Conservation (phyloP, 257 asterid species). For the Solanum chmielewskii region DNA sequence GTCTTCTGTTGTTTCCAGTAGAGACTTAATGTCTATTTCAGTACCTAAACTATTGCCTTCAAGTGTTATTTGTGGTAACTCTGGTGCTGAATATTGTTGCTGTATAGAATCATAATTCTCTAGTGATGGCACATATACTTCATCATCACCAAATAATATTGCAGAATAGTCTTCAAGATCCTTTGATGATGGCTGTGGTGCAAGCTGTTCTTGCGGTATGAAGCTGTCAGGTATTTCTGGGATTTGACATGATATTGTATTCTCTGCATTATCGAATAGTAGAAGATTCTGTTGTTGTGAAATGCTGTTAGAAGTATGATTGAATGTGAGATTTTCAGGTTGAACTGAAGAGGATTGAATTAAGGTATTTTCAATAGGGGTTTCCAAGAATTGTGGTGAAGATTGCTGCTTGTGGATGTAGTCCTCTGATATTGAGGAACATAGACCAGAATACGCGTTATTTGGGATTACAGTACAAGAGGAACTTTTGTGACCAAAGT, state of each 20-base stretch:
- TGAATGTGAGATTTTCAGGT: neutral
- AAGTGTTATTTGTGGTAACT: neutral
- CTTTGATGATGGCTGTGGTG: neutral
- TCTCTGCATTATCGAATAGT: neutral
- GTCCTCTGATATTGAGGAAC: neutral
- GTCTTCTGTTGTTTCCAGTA: constrained; percentile 14
- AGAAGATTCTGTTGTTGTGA: neutral
- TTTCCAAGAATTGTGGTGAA: neutral
- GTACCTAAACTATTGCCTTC: constrained; percentile 9
- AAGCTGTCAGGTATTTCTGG: neutral
- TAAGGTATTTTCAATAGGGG: neutral
- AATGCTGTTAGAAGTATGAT: neutral
- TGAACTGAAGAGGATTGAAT: constrained; percentile 2
- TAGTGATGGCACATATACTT: neutral
- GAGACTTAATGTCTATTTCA: constrained; percentile 6
- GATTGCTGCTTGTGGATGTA: neutral
- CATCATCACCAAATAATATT: neutral
- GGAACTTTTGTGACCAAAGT: constrained; percentile 17
- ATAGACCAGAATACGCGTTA: neutral
- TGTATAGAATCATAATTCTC: neutral
- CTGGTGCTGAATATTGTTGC: constrained; percentile 7
- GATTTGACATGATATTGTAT: neutral
- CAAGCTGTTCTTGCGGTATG: neutral
- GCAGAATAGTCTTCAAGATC: neutral
- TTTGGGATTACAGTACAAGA: neutral